Conservation (phyloP, 345 rosid species). For the Citrus reticulata region DNA sequence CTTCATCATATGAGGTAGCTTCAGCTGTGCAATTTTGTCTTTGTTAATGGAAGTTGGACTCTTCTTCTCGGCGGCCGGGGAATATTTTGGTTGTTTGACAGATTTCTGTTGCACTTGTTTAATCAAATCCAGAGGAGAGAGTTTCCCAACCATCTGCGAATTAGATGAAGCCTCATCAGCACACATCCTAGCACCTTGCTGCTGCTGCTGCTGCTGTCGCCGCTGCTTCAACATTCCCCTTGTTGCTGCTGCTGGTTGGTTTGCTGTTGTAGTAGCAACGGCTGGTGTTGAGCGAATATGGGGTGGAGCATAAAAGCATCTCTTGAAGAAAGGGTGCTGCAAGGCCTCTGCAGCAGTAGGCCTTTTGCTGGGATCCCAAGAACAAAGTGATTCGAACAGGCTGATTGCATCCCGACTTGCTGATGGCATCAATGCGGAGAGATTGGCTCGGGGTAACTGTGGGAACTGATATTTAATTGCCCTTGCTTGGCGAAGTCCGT, state of each 20-base stretch:
- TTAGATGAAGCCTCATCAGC: too few relatives aligned
- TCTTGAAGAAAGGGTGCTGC: constrained; percentile 89
- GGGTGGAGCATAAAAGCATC: constrained; percentile 77
- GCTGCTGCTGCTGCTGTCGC: too few relatives aligned
- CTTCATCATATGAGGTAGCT: neutral
- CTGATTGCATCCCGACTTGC: constrained; percentile 58
- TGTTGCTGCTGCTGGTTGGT: neutral
- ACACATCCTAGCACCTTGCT: too few relatives aligned
- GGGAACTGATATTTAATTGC: constrained; percentile 53
- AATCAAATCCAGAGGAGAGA: too few relatives aligned
- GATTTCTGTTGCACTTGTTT: too few relatives aligned
- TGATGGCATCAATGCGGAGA: constrained; percentile 49
- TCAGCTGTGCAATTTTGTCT: neutral
- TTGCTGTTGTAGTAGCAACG: too few relatives aligned
- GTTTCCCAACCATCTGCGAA: too few relatives aligned
- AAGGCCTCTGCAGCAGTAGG: constrained; percentile 74
- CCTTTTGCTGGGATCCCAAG: constrained; percentile 89
- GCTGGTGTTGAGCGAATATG: constrained; percentile 45
- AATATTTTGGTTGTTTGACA: too few relatives aligned
- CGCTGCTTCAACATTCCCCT: too few relatives aligned
- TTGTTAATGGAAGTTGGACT: too few relatives aligned
- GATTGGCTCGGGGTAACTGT: constrained; percentile 48
- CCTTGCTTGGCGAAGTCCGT: constrained; percentile 28
- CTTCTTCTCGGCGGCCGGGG: too few relatives aligned
- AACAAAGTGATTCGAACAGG: constrained; percentile 67